Conservation (phyloP, 768 basidiomycete genomes). For the Psilocybe sp. region DNA sequence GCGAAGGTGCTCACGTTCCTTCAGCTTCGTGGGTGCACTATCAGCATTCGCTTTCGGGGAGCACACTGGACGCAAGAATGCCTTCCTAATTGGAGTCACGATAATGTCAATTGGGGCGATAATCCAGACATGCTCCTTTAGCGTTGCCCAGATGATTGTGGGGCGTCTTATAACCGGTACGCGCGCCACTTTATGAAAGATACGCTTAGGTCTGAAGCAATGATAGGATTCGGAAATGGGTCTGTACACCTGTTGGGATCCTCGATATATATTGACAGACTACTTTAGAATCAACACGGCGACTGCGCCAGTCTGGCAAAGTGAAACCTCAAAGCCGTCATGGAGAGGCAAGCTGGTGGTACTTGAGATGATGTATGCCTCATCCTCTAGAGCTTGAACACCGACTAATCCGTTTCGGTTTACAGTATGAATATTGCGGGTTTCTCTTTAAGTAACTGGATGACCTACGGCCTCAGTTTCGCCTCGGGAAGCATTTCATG, state of each 20-base stretch:
- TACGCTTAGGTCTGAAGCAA: not conserved
- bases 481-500: constrained; percentile 39
- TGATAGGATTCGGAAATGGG: constrained; percentile 45
- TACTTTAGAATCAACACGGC: constrained; percentile 40
- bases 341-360: constrained; percentile 48
- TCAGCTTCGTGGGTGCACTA: constrained; percentile 45
- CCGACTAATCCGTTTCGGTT: not conserved
- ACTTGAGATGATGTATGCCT: constrained; percentile 45
- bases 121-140: constrained; percentile 44
- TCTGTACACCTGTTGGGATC: constrained; percentile 3
- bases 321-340: constrained; percentile 47
- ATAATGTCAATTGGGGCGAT: constrained; percentile 54
- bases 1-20: not conserved
- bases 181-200: constrained; percentile 1
- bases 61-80: constrained; percentile 41
- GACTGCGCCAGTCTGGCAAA: constrained; percentile 51
- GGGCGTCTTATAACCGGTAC: constrained; percentile 44
- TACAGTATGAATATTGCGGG: constrained; percentile 48
- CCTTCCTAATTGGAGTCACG: constrained; percentile 45
- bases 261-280: not conserved
- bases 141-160: constrained; percentile 46
- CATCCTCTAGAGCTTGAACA: not conserved
- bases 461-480: constrained; percentile 52
- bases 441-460: constrained; percentile 51
- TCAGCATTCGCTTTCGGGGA: constrained; percentile 42